Base-by-base conservation (phyloP, 1,284 basidiomycete genomes). In the Tilletia caries region DNA sequence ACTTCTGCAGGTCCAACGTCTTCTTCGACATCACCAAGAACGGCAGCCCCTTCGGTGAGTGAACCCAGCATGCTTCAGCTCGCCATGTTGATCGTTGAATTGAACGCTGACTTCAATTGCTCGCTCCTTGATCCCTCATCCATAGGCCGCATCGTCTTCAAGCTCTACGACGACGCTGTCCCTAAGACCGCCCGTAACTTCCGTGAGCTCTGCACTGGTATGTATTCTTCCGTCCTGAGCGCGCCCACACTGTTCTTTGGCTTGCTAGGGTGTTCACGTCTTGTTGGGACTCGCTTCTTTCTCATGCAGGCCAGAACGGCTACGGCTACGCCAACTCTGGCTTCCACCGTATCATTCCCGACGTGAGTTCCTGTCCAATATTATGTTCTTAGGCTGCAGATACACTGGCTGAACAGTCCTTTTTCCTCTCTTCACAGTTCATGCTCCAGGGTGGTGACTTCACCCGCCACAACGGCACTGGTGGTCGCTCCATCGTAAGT, bases 21-120 rank as follows among this genome's bases (percentile, higher is more conserved):
- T 87, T 95, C 27, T 85, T 93, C 54, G 87, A 89, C 27, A 89
- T 94, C 64, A 87, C 88, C 64, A 87, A 86, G 73, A 80, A 83
- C 72, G 84, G 85, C 68, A 77, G 81, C 54, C 78, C 79, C 25
- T 62, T 81, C 46, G 58, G 58, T 62, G n/a, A 33, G 58, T 62
- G 15, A 6, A 41, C n/a, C n/a, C 10, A 41, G 37, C 37, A 41
- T 6, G 10, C 37, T 41, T 6, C 37, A 41, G 37, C 8, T 10
- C 15, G 37, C 15, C 37, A 15, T 6, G 37, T 41, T 41, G n/a
- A n/a, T n/a, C n/a, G n/a, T n/a, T n/a, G n/a, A n/a, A n/a, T n/a
- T n/a, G n/a, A n/a, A n/a, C n/a, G n/a, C n/a, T n/a, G n/a, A n/a
- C n/a, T n/a, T n/a, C n/a, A n/a, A n/a, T n/a, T n/a, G n/a, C n/a